Evolutionary conservation across 345 rosid genomes (phyloP).

Genomic region (Firmiana major): DNA sequence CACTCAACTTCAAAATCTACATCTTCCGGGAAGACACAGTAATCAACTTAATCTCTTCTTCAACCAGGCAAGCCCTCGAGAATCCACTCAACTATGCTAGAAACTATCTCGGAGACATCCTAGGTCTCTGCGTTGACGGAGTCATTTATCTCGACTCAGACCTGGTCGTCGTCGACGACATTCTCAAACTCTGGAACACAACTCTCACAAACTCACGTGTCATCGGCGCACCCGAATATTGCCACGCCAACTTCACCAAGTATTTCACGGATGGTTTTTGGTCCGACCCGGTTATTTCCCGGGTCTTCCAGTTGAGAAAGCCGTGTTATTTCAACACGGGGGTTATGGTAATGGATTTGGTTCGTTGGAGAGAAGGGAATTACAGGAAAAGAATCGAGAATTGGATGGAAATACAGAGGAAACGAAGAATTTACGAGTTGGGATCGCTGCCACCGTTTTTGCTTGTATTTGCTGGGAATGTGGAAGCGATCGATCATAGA

Average conservation of each 20-base stretch:
- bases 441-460: conserved; percentile 93
- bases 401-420: conserved; percentile 87
- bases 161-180: conserved; percentile 75
- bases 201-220: conserved; percentile 46
- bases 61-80: conserved; percentile 79
- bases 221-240: conserved; percentile 97
- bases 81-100: conserved; percentile 90
- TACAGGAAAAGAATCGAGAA: conserved; percentile 60
- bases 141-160: conserved; percentile 95
- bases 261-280: conserved; percentile 82
- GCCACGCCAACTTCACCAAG: conserved; percentile 85
- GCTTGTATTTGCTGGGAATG: conserved; percentile 74
- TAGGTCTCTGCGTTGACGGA: conserved; percentile 71
- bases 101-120: conserved; percentile 79
- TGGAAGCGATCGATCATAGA: conserved; percentile 70
- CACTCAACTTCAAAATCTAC: conserved; percentile 80
- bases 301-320: conserved; percentile 48
- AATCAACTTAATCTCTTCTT: conserved; percentile 75
- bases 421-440: conserved; percentile 67
- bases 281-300: conserved; percentile 68
- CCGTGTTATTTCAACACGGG: conserved; percentile 97
- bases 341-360: conserved; percentile 91
- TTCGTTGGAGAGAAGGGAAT: conserved; percentile 69
- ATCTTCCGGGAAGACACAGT: conserved; percentile 83
- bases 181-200: conserved; percentile 70